A percentile compares a stretch with the other conserved stretches of the same genome.
These are phyloP conservation scores for Nicotiana attenuata DNA, from an alignment of 257 asterid species.

Conservation along the genomic window DNA sequence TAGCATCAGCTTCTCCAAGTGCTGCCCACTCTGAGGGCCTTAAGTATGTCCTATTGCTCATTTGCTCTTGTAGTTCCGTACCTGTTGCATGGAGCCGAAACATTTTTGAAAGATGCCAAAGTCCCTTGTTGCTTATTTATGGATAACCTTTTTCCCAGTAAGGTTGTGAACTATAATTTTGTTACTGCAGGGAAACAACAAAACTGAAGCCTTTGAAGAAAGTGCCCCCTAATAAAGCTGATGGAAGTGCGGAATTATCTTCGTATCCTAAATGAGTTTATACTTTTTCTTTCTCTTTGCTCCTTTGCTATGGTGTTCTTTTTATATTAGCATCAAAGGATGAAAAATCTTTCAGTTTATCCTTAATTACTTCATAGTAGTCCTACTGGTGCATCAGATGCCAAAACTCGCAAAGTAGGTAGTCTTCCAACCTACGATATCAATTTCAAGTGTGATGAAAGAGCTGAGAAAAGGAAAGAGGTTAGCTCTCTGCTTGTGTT, in stretches of 20 bases:
- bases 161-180: constrained; percentile 11
- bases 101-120: neutral
- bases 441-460: constrained; percentile 86
- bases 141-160: neutral
- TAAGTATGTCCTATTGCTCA: constrained; percentile 21
- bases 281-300: neutral
- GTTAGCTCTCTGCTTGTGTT: constrained; percentile 34
- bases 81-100: neutral
- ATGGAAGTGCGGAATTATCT: constrained; percentile 24
- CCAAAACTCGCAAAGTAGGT: constrained; percentile 56
- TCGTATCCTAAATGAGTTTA: constrained; percentile 24
- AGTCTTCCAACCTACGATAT: constrained; percentile 71
- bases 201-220: constrained; percentile 29
- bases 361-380: constrained; percentile 57
- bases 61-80: neutral
- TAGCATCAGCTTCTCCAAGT: constrained; percentile 16
- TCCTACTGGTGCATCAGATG: constrained; percentile 56
- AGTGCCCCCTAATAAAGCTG: constrained; percentile 23
- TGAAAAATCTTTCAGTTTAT: constrained; percentile 15
- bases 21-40: constrained; percentile 22
- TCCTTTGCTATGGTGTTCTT: neutral
- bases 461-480: constrained; percentile 96
- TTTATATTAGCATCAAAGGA: neutral
- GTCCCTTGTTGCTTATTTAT: neutral
- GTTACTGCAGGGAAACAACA: constrained; percentile 25